phyloP scores from a whole-genome alignment of 495 filamentous ascomycete genomes.

The Delitschia confertaspora region DNA sequence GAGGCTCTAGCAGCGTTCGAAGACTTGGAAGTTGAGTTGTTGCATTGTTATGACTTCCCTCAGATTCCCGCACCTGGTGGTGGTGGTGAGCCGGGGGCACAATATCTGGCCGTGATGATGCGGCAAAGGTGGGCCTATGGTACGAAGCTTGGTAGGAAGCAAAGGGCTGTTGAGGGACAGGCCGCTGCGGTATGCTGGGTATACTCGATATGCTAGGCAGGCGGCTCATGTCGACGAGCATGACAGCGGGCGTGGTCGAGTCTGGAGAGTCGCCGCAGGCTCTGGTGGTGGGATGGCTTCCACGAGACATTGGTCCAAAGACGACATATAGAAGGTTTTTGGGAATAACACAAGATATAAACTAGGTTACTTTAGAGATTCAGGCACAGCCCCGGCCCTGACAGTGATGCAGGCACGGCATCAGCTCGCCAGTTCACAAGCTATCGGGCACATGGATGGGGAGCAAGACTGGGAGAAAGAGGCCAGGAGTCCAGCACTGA shows the following conservation, averaged over 20 bases:
- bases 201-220: constrained; percentile 21
- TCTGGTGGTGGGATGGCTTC: constrained; percentile 23
- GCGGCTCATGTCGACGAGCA: constrained; percentile 26
- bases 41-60: constrained; percentile 14
- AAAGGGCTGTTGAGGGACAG: constrained; percentile 15
- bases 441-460: constrained; percentile 25
- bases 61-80: constrained; percentile 13
- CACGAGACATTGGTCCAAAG: constrained; percentile 26
- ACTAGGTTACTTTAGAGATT: constrained; percentile 22
- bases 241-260: constrained; percentile 11
- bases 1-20: constrained; percentile 24
- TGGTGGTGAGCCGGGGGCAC: constrained; percentile 19
- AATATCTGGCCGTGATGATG: constrained; percentile 18
- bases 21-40: constrained; percentile 25
- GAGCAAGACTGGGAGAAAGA: constrained; percentile 11
- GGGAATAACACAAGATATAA: constrained; percentile 27
- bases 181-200: constrained; percentile 18
- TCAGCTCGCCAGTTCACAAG: constrained; percentile 18
- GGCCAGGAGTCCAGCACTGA: no score
- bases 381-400: constrained; percentile 21
- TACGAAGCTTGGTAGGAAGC: constrained; percentile 16
- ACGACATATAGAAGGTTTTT: constrained; percentile 21
- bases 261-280: constrained; percentile 14
- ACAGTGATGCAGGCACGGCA: constrained; percentile 26
- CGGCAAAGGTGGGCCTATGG: constrained; percentile 13